Base-by-base conservation (phyloP, 2,329 filamentous ascomycete genomes). In the Trichoderma gracile region DNA sequence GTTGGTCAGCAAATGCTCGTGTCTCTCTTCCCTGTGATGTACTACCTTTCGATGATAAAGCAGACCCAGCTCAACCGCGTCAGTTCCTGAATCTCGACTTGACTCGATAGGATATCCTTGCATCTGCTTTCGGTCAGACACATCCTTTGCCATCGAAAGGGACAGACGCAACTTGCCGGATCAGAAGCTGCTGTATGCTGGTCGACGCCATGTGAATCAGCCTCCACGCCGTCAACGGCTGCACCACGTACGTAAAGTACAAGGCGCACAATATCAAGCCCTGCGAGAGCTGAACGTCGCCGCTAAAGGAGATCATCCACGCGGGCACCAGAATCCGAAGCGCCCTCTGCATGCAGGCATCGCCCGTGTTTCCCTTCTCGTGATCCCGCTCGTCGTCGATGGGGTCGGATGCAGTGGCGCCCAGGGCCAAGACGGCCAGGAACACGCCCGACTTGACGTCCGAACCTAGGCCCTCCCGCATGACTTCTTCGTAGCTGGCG, bases 21-120 rank as follows among this genome's bases (percentile, higher is more conserved):
- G 10, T 33, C 2, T 7, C 2, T 7, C 8, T 21, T 21, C n/a
- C 10, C 12, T 19, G 17, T 17, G 19, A 1, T n/a, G 19, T 5
- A n/a, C 6, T n/a, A 72, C 70, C 70, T 69, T 65, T 72, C 71
- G 15, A 72, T 66, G 3, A 70, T 63, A 40, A 72, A 72, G 45
- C 69, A 71, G 4, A 67, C 65, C 70, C 70, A 72, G 60, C 70
- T 70, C 19, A 72, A 55, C 9, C 71, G 69, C 1, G 67, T 69
- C 14, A 71, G 21, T 8, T 67, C 66, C 43, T 69, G 64, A 49
- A 66, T 62, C 40, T 68, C 53, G 7, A 57, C 49, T 33, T 67
- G 50, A 15, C 45, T 59, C 8, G 63, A 64, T 52, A 64, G 61
- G 12, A 58, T 62, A 21, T 65, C 63, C 42, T 65, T 65, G 19